These are phyloP conservation scores for Ochetophila trinervis DNA, from an alignment of 306 rosid species.

Conservation along the genomic window DNA sequence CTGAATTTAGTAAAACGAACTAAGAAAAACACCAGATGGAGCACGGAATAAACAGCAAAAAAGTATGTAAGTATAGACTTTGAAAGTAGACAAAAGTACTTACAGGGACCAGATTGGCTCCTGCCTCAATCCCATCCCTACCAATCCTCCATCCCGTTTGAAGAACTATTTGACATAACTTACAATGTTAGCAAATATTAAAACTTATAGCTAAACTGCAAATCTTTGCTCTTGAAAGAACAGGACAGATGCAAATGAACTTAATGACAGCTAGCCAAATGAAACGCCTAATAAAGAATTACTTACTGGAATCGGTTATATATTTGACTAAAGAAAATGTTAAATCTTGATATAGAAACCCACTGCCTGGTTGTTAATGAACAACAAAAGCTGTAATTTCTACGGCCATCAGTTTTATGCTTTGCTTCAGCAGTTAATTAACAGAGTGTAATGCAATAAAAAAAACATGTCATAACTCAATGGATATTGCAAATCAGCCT, in stretches of 20 bases:
- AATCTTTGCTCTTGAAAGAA: not conserved
- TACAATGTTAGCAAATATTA: conserved; percentile 1
- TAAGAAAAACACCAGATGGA: not conserved
- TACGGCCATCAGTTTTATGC: too few species aligned
- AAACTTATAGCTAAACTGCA: not conserved
- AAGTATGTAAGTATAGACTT: not conserved
- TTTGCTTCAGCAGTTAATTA: too few species aligned
- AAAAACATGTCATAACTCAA: too few species aligned
- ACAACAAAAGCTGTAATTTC: too few species aligned
- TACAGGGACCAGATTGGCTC: conserved; percentile 51
- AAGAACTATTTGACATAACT: conserved; percentile 42
- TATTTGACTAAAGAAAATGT: not conserved
- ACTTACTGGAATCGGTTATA: not conserved
- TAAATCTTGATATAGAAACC: not conserved
- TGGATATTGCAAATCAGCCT: too few species aligned
- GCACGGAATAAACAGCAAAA: not conserved
- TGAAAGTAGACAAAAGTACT: conserved; percentile 8
- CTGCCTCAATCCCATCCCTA: conserved; percentile 81
- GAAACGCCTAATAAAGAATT: not conserved
- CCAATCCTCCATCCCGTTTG: conserved; percentile 73
- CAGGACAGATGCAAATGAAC: conserved; percentile 2
- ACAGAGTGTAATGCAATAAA: too few species aligned
- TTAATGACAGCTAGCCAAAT: not conserved
- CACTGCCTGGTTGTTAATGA: not conserved
- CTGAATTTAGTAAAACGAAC: not conserved